Base-by-base conservation (phyloP, 345 rosid genomes). In the Arabis hirsuta region DNA sequence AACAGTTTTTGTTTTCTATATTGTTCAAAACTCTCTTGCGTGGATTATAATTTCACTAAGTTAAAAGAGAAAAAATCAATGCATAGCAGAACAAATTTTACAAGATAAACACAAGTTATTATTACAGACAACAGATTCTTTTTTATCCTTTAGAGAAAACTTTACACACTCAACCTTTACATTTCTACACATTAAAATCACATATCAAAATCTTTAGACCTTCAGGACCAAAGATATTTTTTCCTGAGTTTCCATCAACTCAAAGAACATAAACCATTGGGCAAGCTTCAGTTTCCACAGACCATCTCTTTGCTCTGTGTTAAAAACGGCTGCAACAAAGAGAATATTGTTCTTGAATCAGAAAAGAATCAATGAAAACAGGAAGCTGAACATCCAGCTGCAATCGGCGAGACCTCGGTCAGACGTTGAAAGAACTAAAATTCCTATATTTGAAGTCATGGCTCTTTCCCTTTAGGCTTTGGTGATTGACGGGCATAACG, bases 401-500 rank as follows among this genome's bases (percentile, higher is more conserved):
- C 48, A 54, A 39, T 48, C 59, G 9, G 38, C 6, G 34, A 56
- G 65, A 63, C 36, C 53, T 47, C 4, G 55, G 61, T 58, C n/a
- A 66, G 67, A 43, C 48, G 32, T 22, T 60, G 48, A 59, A 8
- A 65, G 31, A 44, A 32, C 68, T 67, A 67, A 36, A 16, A 38
- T 46, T 44, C 56, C 62, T 48, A 44, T 16, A 56, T 9, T 29
- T 1, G 2, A 51, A 55, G 47, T 70, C 76, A 79, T 69, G 79
- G 67, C 67, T 74, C 83, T 65, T 69, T 89, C 38, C 87, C 87
- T 43, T 80, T 86, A 29, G 91, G 85, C 62, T 86, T 90, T 43
- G 96, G 94, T 73, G 92, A 90, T 22, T 62, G 84, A 1, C 67
- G 85, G 10, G 76, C 81, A 76, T 81, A 77, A 32, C 80, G 80